phyloP scores from a whole-genome alignment of 2,329 filamentous ascomycete genomes.

The Colletotrichum graminicola region DNA sequence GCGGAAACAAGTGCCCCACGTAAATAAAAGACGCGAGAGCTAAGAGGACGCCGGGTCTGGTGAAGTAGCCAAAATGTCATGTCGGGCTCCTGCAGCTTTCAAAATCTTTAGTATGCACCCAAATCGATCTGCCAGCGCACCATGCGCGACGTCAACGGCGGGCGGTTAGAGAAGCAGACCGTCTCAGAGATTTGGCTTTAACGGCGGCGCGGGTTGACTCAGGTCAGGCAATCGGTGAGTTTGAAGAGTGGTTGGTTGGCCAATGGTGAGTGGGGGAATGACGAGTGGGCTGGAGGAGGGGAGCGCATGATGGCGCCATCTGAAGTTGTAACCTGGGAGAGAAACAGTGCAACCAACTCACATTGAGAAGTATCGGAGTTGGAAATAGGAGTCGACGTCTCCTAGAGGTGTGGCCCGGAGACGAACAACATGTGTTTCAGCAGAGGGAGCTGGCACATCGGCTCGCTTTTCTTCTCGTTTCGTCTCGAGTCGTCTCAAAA shows the following conservation, averaged over 20 bases:
- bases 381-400: constrained; percentile 13
- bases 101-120: neutral
- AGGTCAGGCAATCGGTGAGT: constrained; percentile 18
- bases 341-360: constrained; percentile 34
- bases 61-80: neutral
- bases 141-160: constrained; percentile 6
- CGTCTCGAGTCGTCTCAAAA: constrained; percentile 14
- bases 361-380: constrained; percentile 4
- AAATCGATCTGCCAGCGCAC: constrained; percentile 19
- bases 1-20: neutral
- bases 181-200: constrained; percentile 19
- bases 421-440: constrained; percentile 27
- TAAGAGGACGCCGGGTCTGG: neutral
- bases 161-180: constrained; percentile 11
- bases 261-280: neutral
- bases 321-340: constrained; percentile 25
- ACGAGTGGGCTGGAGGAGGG: neutral
- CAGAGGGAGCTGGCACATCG: constrained; percentile 26
- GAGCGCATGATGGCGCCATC: constrained; percentile 16
- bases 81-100: neutral
- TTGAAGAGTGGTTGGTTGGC: neutral
- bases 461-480: constrained; percentile 35
- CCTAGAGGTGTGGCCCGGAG: constrained; percentile 5
- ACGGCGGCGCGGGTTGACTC: constrained; percentile 36
- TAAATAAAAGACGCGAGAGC: neutral